phyloP scores from a whole-genome alignment of 441 rosid species.

The Adansonia grandidieri region DNA sequence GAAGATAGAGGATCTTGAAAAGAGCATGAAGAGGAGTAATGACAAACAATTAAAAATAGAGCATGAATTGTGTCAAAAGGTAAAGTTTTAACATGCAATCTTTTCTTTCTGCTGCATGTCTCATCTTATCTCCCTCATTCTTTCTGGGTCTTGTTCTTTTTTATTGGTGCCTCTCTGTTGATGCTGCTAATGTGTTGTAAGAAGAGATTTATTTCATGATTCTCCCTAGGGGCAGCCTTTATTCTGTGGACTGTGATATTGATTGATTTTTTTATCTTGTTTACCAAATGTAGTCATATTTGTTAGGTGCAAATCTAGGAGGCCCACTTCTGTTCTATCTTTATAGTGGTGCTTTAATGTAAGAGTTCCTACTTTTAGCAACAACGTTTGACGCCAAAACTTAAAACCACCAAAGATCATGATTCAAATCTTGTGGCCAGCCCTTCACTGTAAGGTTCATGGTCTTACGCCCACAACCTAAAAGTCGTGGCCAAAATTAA shows the following conservation, averaged over 20 bases:
- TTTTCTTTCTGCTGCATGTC: slow-evolving; percentile 6
- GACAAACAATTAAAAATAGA: slow-evolving; percentile 92
- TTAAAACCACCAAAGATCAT: neutral
- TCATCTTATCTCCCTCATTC: neutral
- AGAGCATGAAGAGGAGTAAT: slow-evolving; percentile 99
- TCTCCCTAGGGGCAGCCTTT: neutral
- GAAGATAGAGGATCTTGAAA: slow-evolving; percentile 85
- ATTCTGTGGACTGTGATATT: neutral
- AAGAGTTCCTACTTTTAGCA: neutral
- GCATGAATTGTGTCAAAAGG: slow-evolving; percentile 78
- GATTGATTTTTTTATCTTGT: neutral
- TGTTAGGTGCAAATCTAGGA: neutral
- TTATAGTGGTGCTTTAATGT: neutral
- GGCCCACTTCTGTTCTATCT: neutral
- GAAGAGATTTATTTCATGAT: slow-evolving; percentile 14
- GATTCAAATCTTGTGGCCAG: neutral
- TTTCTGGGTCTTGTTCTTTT: slow-evolving; percentile 8
- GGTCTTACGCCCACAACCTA: neutral
- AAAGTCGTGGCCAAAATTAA: neutral
- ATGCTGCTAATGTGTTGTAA: slow-evolving; percentile 2
- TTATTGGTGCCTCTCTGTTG: neutral
- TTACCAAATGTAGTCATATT: neutral
- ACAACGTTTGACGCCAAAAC: neutral
- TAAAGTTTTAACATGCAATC: slow-evolving; percentile 37
- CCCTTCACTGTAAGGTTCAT: neutral